phyloP scores from a whole-genome alignment of 2,329 filamentous ascomycete species.

The Aureobasidium sp. region DNA sequence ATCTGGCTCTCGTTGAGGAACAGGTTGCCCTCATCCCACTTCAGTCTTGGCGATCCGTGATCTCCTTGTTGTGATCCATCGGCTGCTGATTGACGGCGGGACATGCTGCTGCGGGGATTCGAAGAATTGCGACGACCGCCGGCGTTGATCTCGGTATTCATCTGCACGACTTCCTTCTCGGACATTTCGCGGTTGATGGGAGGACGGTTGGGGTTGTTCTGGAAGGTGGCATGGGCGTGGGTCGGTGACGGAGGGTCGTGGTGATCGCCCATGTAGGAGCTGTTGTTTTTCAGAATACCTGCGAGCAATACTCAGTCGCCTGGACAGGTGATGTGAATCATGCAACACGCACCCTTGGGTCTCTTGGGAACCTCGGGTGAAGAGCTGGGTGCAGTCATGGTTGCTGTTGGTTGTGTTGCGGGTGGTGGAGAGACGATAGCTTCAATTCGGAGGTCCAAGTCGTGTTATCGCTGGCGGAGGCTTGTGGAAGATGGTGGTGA shows the following conservation, averaged over 20 bases:
- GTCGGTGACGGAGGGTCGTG: conserved; percentile 40
- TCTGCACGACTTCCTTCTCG: conserved; percentile 83
- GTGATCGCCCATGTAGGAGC: conserved; percentile 49
- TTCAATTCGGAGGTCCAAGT: neutral
- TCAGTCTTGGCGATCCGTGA: conserved; percentile 66
- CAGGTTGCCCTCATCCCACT: conserved; percentile 98
- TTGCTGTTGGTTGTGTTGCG: neutral
- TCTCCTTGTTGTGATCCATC: conserved; percentile 45
- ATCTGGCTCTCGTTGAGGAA: conserved; percentile 96
- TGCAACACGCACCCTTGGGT: conserved; percentile 35
- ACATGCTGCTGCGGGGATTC: conserved; percentile 56
- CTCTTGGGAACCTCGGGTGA: conserved; percentile 32
- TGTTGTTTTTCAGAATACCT: conserved; percentile 93
- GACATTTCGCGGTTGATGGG: conserved; percentile 47
- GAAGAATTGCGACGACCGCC: conserved; percentile 81
- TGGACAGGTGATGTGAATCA: neutral
- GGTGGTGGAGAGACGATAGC: neutral
- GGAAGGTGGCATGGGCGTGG: conserved; percentile 31
- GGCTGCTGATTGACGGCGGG: conserved; percentile 63
- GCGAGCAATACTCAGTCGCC: conserved; percentile 4
- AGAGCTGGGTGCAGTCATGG: conserved; percentile 1
- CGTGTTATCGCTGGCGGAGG: neutral
- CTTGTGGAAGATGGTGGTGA: neutral
- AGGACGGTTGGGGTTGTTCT: conserved; percentile 33
- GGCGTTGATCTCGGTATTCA: conserved; percentile 92